Percentiles rank a stretch among this genome's conserved stretches.
phyloP scores from a whole-genome alignment of 257 asterid species.

The Solanum gandarillasii region DNA sequence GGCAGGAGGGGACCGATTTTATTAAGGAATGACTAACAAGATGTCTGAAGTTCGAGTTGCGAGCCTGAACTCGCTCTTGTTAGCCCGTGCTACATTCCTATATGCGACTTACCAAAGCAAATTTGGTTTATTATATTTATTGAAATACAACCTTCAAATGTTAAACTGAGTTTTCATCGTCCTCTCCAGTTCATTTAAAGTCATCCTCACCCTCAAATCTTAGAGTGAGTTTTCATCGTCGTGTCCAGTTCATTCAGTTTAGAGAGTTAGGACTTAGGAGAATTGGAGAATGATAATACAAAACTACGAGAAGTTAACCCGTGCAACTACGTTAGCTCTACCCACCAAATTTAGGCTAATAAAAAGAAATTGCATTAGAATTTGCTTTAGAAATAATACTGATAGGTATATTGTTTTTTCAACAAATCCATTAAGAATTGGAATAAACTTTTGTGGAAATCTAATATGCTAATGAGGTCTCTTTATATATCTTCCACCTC shows the following conservation, averaged over 20 bases:
- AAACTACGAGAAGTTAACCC: background rate
- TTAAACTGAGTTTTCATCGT: background rate
- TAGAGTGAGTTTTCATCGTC: background rate
- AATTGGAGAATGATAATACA: background rate
- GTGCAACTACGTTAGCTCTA: background rate
- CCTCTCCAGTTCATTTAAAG: too few species aligned
- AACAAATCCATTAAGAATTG: background rate
- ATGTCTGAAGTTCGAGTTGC: background rate
- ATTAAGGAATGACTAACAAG: background rate
- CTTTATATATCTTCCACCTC: background rate
- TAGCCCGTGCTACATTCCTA: background rate
- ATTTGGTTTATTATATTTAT: background rate
- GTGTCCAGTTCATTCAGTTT: too few species aligned
- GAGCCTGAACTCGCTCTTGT: background rate
- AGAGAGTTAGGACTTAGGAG: background rate
- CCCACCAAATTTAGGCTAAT: background rate
- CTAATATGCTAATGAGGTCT: background rate
- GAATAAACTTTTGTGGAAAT: background rate
- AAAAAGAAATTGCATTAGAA: background rate
- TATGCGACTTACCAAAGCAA: background rate
- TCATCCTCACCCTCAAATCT: background rate
- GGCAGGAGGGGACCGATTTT: too few species aligned
- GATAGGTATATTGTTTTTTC: background rate
- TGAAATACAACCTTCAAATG: background rate
- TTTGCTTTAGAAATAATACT: background rate